phyloP scores from a whole-genome alignment of 192 early-diverging fungal genomes.

The Coemansia guatemalensis region DNA sequence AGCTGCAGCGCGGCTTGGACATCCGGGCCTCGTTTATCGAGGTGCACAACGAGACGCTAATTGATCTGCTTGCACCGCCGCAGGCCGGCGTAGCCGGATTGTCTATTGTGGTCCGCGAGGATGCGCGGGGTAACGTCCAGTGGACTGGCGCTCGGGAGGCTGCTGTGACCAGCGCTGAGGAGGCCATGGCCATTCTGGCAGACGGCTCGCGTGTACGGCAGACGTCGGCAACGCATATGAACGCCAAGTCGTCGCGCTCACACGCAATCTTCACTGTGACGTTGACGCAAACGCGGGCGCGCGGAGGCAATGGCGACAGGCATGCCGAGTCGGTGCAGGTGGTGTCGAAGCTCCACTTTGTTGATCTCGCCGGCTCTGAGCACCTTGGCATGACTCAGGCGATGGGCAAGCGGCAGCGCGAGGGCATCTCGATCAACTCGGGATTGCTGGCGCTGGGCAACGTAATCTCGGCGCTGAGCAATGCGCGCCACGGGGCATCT shows the following conservation, averaged over 20 bases:
- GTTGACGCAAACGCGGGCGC: constrained; percentile 70
- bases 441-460: constrained; percentile 92
- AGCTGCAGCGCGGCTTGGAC: constrained; percentile 12
- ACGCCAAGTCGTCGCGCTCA: constrained; percentile 91
- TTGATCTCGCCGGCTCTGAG: too few relatives aligned
- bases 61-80: constrained; percentile 79
- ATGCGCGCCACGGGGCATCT: too few relatives aligned
- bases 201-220: constrained; percentile 76
- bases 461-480: too few relatives aligned
- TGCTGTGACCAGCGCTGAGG: constrained; percentile 63
- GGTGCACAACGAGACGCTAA: too few relatives aligned
- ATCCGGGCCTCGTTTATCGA: constrained; percentile 83
- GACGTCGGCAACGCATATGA: constrained; percentile 95
- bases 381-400: constrained; percentile 90
- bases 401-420: constrained; percentile 86
- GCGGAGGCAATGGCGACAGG: constrained; percentile 3
- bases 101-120: too few relatives aligned
- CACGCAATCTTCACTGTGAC: constrained; percentile 95
- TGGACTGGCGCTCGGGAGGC: constrained; percentile 84
- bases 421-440: constrained; percentile 95
- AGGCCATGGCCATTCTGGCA: constrained; percentile 68
- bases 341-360: too few relatives aligned
- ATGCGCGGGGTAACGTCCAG: constrained; percentile 80
- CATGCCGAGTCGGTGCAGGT: too few relatives aligned
- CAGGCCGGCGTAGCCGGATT: constrained; percentile 57